Percentiles rank a stretch among this genome's conserved stretches.
phyloP scores from a whole-genome alignment of 257 asterid species.

The Echium plantagineum region DNA sequence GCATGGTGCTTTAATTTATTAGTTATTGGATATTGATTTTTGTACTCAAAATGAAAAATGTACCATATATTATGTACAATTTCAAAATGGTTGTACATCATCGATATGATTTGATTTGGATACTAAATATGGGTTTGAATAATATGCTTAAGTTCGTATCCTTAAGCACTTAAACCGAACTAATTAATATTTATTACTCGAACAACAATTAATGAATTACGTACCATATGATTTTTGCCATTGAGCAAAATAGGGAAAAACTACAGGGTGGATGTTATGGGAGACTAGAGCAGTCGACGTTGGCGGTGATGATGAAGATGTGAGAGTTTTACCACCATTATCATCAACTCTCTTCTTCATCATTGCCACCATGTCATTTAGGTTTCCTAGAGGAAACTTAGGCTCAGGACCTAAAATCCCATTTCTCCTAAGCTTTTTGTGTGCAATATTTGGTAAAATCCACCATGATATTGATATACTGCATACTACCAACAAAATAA shows the following conservation, averaged over 20 bases:
- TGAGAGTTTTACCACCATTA: neutral
- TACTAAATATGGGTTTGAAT: too few relatives aligned
- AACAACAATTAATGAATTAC: neutral
- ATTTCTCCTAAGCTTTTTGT: slow-evolving; percentile 41
- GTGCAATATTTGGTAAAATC: slow-evolving; percentile 37
- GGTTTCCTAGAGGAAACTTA: slow-evolving; percentile 69
- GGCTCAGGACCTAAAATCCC: slow-evolving; percentile 88
- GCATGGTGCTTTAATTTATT: too few relatives aligned
- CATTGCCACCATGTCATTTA: slow-evolving; percentile 45
- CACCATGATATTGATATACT: slow-evolving; percentile 36
- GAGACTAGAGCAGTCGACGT: slow-evolving; percentile 13
- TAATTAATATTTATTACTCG: too few relatives aligned
- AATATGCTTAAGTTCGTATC: too few relatives aligned
- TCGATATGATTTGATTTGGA: too few relatives aligned
- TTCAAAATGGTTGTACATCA: too few relatives aligned
- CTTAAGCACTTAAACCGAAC: too few relatives aligned
- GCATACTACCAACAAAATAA: slow-evolving; percentile 19
- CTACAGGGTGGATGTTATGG: slow-evolving; percentile 57
- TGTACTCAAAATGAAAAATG: too few relatives aligned
- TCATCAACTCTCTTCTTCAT: slow-evolving; percentile 13
- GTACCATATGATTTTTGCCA: slow-evolving; percentile 76
- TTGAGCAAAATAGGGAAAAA: slow-evolving; percentile 52
- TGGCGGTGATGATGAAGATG: slow-evolving; percentile 3
- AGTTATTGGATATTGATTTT: too few relatives aligned
- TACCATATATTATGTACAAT: too few relatives aligned